Base-by-base conservation (phyloP, 306 rosid genomes). In the Pyrus pyrifolia region DNA sequence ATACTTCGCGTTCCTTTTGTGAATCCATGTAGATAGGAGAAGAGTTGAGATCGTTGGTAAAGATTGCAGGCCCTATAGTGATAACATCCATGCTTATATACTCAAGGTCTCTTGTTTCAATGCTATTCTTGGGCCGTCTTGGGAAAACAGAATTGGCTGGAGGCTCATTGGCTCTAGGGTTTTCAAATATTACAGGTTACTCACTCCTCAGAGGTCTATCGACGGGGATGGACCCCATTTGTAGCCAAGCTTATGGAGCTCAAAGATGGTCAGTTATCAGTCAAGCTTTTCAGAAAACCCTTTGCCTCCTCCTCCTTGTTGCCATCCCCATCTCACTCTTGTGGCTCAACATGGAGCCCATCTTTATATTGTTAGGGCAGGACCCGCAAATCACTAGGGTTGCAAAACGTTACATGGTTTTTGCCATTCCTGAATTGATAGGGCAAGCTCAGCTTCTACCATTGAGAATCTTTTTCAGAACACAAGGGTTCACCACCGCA, bases 211-310 rank as follows among this genome's bases (percentile, higher is more conserved):
- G 89, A 27, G 97, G 98, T 12, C 84, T 94, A 19, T 73, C 95
- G 0, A 83, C 83, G 59, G 98, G 97, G 53, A 93, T 93, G 98
- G 97, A 93, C 29, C 95, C 97, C 21, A 91, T 91, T n/a, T 94
- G 98, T 72, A 89, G 96, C 75, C 98, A 94, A 87, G 98, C 98
- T 4, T 94, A 71, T 70, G 96, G 98, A 2, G 93, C 97, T 38
- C 86, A 90, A 72, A 86, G 91, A 77, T 87, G 85, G 86, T 79
- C 90, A 72, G 85, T 94, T 68, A 84, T 94, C 1, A 79, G 84
- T 81, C 98, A 90, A 75, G 85, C 97, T 73, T 84, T 87, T 73
- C 84, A 79, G 42, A 89, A 81, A 85, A 92, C 97, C 0, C 7
- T 89, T 0, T 90, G 85, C 75, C 97, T 94, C 77, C 97, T 92